Evolutionary conservation across 305 asterid genomes (phyloP).

Genomic region (Lippia alba): DNA sequence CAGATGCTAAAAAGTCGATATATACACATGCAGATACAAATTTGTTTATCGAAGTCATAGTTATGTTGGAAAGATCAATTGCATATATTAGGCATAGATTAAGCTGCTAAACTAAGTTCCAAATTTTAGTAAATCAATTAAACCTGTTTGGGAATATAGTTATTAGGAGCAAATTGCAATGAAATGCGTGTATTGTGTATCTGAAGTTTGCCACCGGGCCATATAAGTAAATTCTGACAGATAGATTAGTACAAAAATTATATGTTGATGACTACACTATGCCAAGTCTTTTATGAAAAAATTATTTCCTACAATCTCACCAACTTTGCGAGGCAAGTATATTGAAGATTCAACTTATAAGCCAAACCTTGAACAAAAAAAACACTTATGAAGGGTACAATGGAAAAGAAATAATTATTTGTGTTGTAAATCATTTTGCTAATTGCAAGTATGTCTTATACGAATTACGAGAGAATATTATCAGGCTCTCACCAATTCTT

Average conservation of each 20-base stretch:
- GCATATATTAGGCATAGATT: not conserved
- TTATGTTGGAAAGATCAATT: not conserved
- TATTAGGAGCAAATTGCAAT: not conserved
- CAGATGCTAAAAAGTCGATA: not conserved
- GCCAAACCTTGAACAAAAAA: constrained; percentile 4
- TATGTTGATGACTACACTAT: no score
- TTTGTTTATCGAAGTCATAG: not conserved
- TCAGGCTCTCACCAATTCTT: constrained; percentile 64
- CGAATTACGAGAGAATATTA: not conserved
- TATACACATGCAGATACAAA: not conserved
- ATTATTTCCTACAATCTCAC: no score
- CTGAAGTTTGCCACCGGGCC: not conserved
- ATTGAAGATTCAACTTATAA: not conserved
- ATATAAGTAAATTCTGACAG: not conserved
- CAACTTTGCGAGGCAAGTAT: no score
- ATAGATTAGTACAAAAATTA: no score
- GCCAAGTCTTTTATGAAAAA: no score
- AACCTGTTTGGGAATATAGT: constrained; percentile 8
- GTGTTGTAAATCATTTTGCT: not conserved
- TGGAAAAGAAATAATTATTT: constrained; percentile 8
- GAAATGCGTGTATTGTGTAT: not conserved
- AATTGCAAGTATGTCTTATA: constrained; percentile 4
- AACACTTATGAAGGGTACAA: not conserved
- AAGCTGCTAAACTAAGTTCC: constrained; percentile 4
- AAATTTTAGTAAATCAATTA: not conserved